phyloP scores from a whole-genome alignment of 2,329 filamentous ascomycete species.

The Lecanicillium sp. region DNA sequence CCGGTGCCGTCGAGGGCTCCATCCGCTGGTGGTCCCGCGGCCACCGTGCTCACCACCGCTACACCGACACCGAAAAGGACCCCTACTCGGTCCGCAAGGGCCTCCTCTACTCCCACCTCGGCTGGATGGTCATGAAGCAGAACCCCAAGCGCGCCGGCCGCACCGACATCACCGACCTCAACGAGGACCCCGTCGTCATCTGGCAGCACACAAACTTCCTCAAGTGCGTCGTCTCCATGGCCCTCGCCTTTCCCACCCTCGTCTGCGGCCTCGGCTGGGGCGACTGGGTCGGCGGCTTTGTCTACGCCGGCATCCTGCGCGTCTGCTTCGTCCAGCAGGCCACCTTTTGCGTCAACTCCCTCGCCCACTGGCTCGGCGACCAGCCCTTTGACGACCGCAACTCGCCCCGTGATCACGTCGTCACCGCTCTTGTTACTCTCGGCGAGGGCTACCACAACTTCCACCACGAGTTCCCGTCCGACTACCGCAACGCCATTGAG shows the following conservation, averaged over 20 bases:
- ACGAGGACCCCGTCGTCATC: conserved; percentile 76
- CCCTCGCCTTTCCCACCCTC: conserved; percentile 64
- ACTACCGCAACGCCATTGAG: conserved; percentile 86
- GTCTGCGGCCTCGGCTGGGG: conserved; percentile 73
- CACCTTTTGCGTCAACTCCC: conserved; percentile 87
- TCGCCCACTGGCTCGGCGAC: conserved; percentile 86
- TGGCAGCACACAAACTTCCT: conserved; percentile 87
- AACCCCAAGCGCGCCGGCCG: conserved; percentile 84
- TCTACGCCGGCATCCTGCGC: conserved; percentile 78
- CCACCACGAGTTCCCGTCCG: conserved; percentile 89
- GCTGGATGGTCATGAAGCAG: conserved; percentile 92
- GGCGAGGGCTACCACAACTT: conserved; percentile 94
- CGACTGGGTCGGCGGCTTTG: conserved; percentile 74
- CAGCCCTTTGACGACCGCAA: conserved; percentile 92
- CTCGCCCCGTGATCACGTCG: conserved; percentile 79
- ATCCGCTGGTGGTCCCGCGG: conserved; percentile 85
- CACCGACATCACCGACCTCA: conserved; percentile 81
- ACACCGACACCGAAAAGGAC: conserved; percentile 88
- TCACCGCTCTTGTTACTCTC: conserved; percentile 78
- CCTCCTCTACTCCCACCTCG: conserved; percentile 68
- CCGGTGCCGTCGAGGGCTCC: conserved; percentile 77
- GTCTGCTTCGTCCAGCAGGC: conserved; percentile 89
- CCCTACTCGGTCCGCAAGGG: conserved; percentile 89
- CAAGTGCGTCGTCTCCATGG: conserved; percentile 72
- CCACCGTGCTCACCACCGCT: conserved; percentile 83